A percentile compares a stretch with the other conserved stretches of the same genome.
Conservation (phyloP, 1,284 basidiomycete genomes). For the Crocinoboletus sp. region DNA sequence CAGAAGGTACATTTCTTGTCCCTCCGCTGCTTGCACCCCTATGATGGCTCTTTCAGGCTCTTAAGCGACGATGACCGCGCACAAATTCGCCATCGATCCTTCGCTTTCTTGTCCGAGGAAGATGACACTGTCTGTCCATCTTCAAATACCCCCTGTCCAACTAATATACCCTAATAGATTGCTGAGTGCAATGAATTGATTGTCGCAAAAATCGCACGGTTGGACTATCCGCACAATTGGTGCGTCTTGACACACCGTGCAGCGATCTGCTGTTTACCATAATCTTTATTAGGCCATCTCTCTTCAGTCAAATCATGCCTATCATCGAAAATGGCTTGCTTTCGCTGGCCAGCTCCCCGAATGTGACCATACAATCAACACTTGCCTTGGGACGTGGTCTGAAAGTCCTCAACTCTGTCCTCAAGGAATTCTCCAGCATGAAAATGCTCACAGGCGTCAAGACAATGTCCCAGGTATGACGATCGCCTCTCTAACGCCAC, state of each 20-base stretch:
- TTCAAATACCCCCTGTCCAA: constrained; percentile 3
- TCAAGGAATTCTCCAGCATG: constrained; percentile 63
- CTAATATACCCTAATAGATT: constrained; percentile 44
- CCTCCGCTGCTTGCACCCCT: constrained; percentile 3
- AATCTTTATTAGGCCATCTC: constrained; percentile 47
- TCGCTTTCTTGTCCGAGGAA: constrained; percentile 62
- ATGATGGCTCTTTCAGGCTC: constrained; percentile 41
- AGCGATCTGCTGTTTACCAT: not conserved
- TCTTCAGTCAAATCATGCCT: constrained; percentile 54
- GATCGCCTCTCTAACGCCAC: not conserved
- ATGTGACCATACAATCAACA: constrained; percentile 41
- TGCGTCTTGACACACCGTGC: constrained; percentile 30
- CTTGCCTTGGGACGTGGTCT: constrained; percentile 59
- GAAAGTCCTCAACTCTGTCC: constrained; percentile 54
- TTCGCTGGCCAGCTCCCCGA: constrained; percentile 40
- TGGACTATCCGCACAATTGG: constrained; percentile 69
- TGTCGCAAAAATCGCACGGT: constrained; percentile 64
- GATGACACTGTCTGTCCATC: constrained; percentile 58
- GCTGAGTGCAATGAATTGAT: constrained; percentile 68
- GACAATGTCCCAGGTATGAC: constrained; percentile 55
- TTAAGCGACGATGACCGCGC: constrained; percentile 59
- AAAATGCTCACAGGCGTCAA: constrained; percentile 65
- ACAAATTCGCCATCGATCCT: constrained; percentile 54
- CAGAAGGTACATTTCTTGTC: constrained; percentile 48
- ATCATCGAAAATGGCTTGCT: constrained; percentile 51